Evolutionary conservation across 1,284 basidiomycete genomes (phyloP).

Genomic region (Malassezia arunalokei): DNA sequence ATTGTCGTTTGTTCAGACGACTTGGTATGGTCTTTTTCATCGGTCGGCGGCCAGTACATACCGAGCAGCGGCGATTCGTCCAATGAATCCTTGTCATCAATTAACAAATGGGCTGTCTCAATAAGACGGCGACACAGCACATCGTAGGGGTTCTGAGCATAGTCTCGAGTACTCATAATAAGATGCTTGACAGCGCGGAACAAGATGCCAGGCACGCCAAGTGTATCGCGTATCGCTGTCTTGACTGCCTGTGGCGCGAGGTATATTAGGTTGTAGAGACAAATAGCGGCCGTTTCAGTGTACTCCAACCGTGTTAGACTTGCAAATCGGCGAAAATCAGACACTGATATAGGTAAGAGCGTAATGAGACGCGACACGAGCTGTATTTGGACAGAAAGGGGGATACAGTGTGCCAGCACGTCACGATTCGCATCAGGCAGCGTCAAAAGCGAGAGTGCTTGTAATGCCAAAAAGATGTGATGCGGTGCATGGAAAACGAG

Average conservation of each 20-base stretch:
- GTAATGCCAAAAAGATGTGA: constrained; percentile 64
- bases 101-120: constrained; percentile 71
- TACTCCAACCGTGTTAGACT: constrained; percentile 60
- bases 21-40: not conserved
- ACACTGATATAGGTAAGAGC: constrained; percentile 64
- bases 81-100: constrained; percentile 63
- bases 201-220: constrained; percentile 47
- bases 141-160: constrained; percentile 53
- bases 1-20: not conserved
- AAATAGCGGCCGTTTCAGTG: constrained; percentile 64
- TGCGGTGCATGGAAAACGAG: constrained; percentile 48
- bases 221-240: constrained; percentile 54
- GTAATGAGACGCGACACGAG: constrained; percentile 63
- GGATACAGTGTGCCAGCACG: constrained; percentile 56
- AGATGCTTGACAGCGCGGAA: constrained; percentile 48
- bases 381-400: constrained; percentile 54
- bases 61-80: constrained; percentile 51
- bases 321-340: constrained; percentile 64
- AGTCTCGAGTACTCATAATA: constrained; percentile 51
- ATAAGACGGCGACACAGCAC: constrained; percentile 63
- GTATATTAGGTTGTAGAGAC: constrained; percentile 74
- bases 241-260: constrained; percentile 65
- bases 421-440: constrained; percentile 69
- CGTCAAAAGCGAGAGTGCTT: constrained; percentile 65
- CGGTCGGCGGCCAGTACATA: constrained; percentile 18